Evolutionary conservation across 2,329 filamentous ascomycete genomes (phyloP).

Genomic region (Paecilomyces variotii): DNA sequence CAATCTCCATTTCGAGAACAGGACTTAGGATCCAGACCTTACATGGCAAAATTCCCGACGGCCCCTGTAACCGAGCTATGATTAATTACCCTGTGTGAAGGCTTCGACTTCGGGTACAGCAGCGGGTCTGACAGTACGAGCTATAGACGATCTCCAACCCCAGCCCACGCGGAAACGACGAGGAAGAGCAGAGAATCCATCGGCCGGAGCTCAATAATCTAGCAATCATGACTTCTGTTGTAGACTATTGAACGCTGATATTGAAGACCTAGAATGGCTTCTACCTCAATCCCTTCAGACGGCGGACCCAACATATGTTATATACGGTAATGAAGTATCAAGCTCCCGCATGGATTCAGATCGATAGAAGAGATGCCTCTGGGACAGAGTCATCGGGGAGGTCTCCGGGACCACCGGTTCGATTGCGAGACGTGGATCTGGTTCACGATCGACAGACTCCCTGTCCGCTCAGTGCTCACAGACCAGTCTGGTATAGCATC

Average conservation of each 20-base stretch:
- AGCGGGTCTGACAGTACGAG: background rate
- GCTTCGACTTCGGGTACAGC: background rate
- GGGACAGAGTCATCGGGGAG: background rate
- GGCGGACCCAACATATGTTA: background rate
- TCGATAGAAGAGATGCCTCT: background rate
- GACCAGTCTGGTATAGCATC: background rate
- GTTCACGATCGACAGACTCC: background rate
- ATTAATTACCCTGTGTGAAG: background rate
- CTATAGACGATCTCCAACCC: background rate
- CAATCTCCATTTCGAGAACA: background rate
- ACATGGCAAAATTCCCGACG: background rate
- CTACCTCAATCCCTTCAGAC: background rate
- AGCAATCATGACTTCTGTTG: background rate
- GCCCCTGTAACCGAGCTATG: background rate
- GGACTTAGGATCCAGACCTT: background rate
- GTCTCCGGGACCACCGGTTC: background rate
- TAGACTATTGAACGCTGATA: background rate
- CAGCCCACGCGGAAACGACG: background rate
- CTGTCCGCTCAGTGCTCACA: background rate
- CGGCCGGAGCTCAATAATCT: background rate
- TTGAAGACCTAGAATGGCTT: background rate
- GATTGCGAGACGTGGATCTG: background rate
- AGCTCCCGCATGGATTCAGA: background rate
- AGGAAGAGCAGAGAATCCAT: background rate
- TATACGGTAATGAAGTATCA: background rate